Evolutionary conservation across 371 early-diverging fungal species (phyloP).

Genomic region (Smittium mucronatum): DNA sequence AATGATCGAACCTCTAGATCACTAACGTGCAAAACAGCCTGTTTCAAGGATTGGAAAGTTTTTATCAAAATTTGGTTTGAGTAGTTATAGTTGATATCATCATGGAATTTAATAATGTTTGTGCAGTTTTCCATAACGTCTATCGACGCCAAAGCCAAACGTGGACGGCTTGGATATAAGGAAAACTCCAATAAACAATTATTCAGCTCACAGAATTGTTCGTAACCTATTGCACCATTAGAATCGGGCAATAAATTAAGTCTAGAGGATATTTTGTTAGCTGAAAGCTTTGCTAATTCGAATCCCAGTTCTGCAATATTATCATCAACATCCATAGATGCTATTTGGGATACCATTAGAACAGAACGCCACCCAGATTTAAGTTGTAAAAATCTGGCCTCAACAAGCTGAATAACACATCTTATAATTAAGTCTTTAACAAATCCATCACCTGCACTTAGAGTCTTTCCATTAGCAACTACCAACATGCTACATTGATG

Average conservation of each 20-base stretch:
- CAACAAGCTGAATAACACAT: conserved; percentile 80
- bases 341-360: conserved; percentile 62
- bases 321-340: conserved; percentile 58
- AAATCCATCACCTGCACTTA: conserved; percentile 33
- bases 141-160: conserved; percentile 28
- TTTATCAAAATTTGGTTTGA: conserved; percentile 72
- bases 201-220: conserved; percentile 62
- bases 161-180: conserved; percentile 19
- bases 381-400: conserved; percentile 56
- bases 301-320: conserved; percentile 32
- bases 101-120: neutral
- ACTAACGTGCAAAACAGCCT: conserved; percentile 60
- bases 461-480: conserved; percentile 12
- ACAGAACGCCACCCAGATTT: conserved; percentile 86
- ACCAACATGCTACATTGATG: conserved; percentile 10
- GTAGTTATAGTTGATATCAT: conserved; percentile 38
- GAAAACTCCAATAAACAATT: conserved; percentile 66
- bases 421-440: conserved; percentile 89
- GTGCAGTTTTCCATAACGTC: conserved; percentile 13
- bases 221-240: conserved; percentile 41
- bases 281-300: conserved; percentile 16
- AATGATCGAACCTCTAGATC: conserved; percentile 80
- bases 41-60: conserved; percentile 40
- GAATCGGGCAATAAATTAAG: neutral
- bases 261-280: neutral